Conservation (phyloP, 2,329 filamentous ascomycete species). For the Aspergillus ibericus region DNA sequence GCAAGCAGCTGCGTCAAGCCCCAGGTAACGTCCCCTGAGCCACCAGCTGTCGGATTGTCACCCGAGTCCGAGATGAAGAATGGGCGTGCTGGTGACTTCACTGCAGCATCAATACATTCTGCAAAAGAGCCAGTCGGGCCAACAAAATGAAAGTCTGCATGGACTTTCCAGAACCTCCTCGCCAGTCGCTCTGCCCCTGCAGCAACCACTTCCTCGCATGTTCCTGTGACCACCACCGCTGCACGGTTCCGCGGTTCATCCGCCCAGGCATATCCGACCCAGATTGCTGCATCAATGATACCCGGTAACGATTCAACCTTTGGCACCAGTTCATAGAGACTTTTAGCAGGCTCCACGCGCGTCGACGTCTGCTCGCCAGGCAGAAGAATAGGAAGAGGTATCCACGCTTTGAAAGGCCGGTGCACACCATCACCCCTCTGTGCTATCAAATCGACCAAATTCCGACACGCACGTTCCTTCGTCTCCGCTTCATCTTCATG, state of each 20-base stretch:
- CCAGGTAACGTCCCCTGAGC: constrained; percentile 57
- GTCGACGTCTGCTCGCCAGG: constrained; percentile 59
- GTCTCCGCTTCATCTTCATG: constrained; percentile 54
- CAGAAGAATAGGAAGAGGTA: constrained; percentile 53
- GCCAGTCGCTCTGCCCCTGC: constrained; percentile 49
- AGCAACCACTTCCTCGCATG: constrained; percentile 44
- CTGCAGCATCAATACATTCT: constrained; percentile 50
- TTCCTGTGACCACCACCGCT: constrained; percentile 53
- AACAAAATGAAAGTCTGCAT: constrained; percentile 52
- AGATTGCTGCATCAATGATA: constrained; percentile 54
- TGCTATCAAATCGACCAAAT: constrained; percentile 46
- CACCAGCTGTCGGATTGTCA: constrained; percentile 58
- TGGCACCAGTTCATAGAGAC: constrained; percentile 52
- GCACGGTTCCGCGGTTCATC: constrained; percentile 56
- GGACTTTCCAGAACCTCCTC: constrained; percentile 50
- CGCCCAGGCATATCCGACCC: constrained; percentile 60
- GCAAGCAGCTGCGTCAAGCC: constrained; percentile 48
- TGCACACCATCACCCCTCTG: background rate
- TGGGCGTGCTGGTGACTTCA: constrained; percentile 43
- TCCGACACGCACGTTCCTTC: constrained; percentile 53
- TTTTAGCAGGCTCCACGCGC: constrained; percentile 52
- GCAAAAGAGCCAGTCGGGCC: constrained; percentile 51
- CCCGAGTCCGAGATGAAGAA: constrained; percentile 59
- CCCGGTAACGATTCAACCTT: constrained; percentile 43
- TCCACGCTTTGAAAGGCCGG: constrained; percentile 54